A percentile compares a stretch with the other conserved stretches of the same genome.
Conservation (phyloP, 2,329 filamentous ascomycete species). For the Colletotrichum sp. region DNA sequence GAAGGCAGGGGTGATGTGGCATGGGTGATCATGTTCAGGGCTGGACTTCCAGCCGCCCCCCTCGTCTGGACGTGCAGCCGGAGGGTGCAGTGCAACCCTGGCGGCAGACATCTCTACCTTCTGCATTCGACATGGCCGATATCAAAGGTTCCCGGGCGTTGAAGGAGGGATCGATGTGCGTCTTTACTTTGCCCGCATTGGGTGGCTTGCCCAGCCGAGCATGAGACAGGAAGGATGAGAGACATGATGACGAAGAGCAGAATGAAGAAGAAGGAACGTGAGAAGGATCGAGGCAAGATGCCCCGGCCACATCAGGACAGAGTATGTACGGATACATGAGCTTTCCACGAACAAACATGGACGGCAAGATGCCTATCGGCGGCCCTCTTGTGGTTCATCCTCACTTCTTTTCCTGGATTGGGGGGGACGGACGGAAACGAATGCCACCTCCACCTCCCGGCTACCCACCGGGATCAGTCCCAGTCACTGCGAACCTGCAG, state of each 20-base stretch:
- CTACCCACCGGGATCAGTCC: neutral
- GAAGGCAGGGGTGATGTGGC: neutral
- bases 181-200: neutral
- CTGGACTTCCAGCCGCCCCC: neutral
- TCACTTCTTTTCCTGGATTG: neutral
- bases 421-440: neutral
- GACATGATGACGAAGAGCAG: neutral
- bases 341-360: neutral
- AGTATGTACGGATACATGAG: neutral
- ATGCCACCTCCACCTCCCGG: neutral
- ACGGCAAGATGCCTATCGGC: neutral
- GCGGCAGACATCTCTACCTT: constrained; percentile 2
- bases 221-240: neutral
- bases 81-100: constrained; percentile 3
- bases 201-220: neutral
- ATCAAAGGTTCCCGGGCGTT: constrained; percentile 10
- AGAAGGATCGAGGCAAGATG: neutral
- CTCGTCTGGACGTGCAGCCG: neutral
- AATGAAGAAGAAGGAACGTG: neutral
- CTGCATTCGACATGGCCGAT: constrained; percentile 18
- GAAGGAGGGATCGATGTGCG: neutral
- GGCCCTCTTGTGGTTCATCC: neutral
- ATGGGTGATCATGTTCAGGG: constrained; percentile 10
- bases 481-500: neutral
- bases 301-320: neutral